A percentile compares a stretch with the other conserved stretches of the same genome.
These are phyloP conservation scores for Penicillium soppii DNA, from an alignment of 495 filamentous ascomycete genomes.

Conservation along the genomic window DNA sequence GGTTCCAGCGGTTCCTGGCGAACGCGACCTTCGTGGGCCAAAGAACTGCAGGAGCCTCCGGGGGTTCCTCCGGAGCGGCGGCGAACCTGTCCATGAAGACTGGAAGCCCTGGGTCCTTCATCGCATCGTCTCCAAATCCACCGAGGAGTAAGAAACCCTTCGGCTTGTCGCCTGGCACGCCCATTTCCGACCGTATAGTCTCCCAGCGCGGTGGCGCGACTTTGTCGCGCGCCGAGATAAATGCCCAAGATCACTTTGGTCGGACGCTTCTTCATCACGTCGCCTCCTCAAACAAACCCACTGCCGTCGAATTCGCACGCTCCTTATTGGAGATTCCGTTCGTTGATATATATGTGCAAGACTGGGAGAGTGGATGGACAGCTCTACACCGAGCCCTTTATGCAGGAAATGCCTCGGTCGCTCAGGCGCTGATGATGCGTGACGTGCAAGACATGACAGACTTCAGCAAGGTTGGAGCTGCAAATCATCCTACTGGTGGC, in stretches of 20 bases:
- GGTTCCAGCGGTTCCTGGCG: constrained; percentile 79
- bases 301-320: constrained; percentile 67
- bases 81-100: constrained; percentile 27
- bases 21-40: constrained; percentile 50
- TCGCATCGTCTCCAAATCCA: constrained; percentile 48
- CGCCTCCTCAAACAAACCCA: constrained; percentile 68
- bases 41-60: constrained; percentile 28
- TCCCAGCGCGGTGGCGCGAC: constrained; percentile 15
- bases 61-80: constrained; percentile 23
- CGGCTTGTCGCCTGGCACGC: constrained; percentile 30
- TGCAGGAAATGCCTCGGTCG: constrained; percentile 85
- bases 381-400: constrained; percentile 90
- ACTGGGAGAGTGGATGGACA: constrained; percentile 94
- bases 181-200: constrained; percentile 23
- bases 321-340: constrained; percentile 77
- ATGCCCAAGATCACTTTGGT: constrained; percentile 74
- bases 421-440: constrained; percentile 72
- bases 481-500: constrained; percentile 52
- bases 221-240: constrained; percentile 71
- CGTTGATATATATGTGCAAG: constrained; percentile 83
- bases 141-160: constrained; percentile 40
- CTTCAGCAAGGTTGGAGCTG: constrained; percentile 44
- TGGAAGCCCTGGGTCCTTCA: constrained; percentile 49
- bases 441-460: constrained; percentile 66
- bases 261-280: constrained; percentile 84